A percentile compares a stretch with the other conserved stretches of the same genome.
Conservation (phyloP, 192 early-diverging fungal genomes). For the Podila epigama region DNA sequence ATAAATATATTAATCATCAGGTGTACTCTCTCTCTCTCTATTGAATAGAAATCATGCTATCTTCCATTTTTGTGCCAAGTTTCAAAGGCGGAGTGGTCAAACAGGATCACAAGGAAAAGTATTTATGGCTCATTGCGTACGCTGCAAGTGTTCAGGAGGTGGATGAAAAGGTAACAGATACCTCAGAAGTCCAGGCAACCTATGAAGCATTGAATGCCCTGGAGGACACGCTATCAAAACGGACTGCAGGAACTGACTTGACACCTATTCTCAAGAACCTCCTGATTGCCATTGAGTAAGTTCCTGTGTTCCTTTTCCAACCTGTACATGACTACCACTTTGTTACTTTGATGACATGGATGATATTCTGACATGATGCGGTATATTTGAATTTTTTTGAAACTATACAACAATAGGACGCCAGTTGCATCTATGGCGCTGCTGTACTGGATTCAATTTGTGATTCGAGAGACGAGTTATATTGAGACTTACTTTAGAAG, state of each 20-base stretch:
- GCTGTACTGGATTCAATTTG: slow-evolving; percentile 69
- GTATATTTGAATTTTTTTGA: background rate
- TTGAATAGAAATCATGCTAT: slow-evolving; percentile 54
- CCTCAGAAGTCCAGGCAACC: slow-evolving; percentile 41
- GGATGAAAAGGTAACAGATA: slow-evolving; percentile 29
- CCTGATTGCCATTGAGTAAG: slow-evolving; percentile 56
- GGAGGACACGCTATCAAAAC: slow-evolving; percentile 49
- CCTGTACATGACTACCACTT: background rate
- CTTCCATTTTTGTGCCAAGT: slow-evolving; percentile 58
- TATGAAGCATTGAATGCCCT: slow-evolving; percentile 43
- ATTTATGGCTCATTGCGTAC: slow-evolving; percentile 59
- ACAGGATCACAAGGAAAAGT: slow-evolving; percentile 62
- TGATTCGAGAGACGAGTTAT: slow-evolving; percentile 68
- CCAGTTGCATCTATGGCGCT: slow-evolving; percentile 65
- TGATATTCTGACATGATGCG: slow-evolving; percentile 1
- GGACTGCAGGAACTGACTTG: slow-evolving; percentile 49
- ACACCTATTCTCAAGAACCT: slow-evolving; percentile 48
- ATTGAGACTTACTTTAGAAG: slow-evolving; percentile 76
- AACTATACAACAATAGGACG: slow-evolving; percentile 32
- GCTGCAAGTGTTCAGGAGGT: slow-evolving; percentile 56
- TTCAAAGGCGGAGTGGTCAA: slow-evolving; percentile 51
- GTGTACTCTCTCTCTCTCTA: background rate
- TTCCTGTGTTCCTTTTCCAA: background rate
- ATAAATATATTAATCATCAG: background rate
- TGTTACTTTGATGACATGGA: background rate